Percentiles rank a stretch among this genome's conserved stretches.
These are phyloP conservation scores for Ogataea polymorpha DNA, from an alignment of 805 yeast genomes.

Conservation along the genomic window DNA sequence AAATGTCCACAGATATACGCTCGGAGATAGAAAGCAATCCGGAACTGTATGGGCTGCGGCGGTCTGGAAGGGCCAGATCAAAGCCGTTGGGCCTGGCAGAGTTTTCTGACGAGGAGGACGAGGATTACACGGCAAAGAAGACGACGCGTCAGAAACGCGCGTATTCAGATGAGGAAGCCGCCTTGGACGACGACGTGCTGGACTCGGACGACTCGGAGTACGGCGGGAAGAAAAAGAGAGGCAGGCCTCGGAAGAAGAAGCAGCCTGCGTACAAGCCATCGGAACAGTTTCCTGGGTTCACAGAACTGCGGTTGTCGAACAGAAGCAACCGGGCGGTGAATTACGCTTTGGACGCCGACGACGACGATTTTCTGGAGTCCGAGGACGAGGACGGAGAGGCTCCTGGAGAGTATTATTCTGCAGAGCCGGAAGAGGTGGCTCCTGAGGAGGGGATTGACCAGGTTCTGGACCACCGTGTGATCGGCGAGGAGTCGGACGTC, in stretches of 20 bases:
- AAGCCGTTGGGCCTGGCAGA: conserved; percentile 30
- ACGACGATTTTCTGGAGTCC: conserved; percentile 44
- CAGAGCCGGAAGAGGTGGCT: conserved; percentile 19
- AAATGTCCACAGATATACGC: conserved; percentile 23
- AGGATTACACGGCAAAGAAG: conserved; percentile 17
- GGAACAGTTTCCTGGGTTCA: conserved; percentile 24
- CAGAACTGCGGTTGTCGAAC: conserved; percentile 73
- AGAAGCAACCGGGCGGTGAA: conserved; percentile 71
- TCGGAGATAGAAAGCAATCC: conserved; percentile 64
- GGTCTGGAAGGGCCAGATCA: conserved; percentile 63
- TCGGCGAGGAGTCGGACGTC: conserved; percentile 31
- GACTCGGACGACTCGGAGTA: conserved; percentile 35
- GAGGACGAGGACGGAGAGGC: conserved; percentile 32
- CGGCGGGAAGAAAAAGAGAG: conserved; percentile 23
- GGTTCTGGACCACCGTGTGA: conserved; percentile 54
- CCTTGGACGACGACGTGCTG: conserved; percentile 24
- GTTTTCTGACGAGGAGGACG: conserved; percentile 26
- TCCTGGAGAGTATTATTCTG: conserved; percentile 25
- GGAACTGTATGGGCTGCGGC: conserved; percentile 77
- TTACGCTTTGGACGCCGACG: conserved; percentile 61
- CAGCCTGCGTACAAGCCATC: conserved; percentile 12
- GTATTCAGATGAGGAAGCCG: conserved; percentile 32
- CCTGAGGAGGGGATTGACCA: conserved; percentile 31
- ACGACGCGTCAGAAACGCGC: conserved; percentile 11
- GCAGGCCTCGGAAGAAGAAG: conserved; percentile 13